Evolutionary conservation across 345 rosid genomes (phyloP).

Genomic region (Linum trigynum): DNA sequence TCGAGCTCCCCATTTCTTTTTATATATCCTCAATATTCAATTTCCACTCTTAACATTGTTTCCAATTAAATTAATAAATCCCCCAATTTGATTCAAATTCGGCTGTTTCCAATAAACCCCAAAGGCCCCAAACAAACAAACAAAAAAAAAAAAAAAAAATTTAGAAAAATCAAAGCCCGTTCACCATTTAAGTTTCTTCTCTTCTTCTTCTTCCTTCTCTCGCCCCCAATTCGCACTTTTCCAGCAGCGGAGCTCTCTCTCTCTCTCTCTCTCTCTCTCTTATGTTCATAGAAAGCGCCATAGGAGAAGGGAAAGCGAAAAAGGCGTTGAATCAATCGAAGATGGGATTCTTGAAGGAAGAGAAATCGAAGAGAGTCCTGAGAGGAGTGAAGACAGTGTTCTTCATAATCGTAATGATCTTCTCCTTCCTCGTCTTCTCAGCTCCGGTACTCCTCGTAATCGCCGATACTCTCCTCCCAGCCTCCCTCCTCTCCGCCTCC

Average conservation of each 20-base stretch:
- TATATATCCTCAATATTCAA: neutral
- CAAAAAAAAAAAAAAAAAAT: no score
- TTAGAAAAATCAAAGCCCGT: slow-evolving; percentile 1
- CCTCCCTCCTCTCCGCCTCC: slow-evolving; percentile 65
- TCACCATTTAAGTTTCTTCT: neutral
- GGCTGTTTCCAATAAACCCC: neutral
- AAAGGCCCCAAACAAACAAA: neutral
- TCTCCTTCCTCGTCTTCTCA: slow-evolving; percentile 73
- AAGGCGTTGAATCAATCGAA: neutral
- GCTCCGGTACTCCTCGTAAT: slow-evolving; percentile 71
- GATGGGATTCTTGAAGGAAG: slow-evolving; percentile 75
- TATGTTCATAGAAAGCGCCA: neutral
- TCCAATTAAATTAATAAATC: neutral
- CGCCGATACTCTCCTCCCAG: slow-evolving; percentile 74
- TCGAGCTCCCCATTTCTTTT: no score
- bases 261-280: no score
- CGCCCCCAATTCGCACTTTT: neutral
- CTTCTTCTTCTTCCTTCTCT: neutral
- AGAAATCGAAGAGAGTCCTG: slow-evolving; percentile 30
- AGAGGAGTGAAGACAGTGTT: slow-evolving; percentile 66
- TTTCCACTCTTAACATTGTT: neutral
- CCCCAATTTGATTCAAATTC: neutral
- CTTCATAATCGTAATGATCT: slow-evolving; percentile 55
- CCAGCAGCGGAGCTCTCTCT: slow-evolving; percentile 7
- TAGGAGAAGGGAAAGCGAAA: neutral